These are phyloP conservation scores for Penicillium subrubescens DNA, from an alignment of 495 filamentous ascomycete genomes.

Conservation along the genomic window DNA sequence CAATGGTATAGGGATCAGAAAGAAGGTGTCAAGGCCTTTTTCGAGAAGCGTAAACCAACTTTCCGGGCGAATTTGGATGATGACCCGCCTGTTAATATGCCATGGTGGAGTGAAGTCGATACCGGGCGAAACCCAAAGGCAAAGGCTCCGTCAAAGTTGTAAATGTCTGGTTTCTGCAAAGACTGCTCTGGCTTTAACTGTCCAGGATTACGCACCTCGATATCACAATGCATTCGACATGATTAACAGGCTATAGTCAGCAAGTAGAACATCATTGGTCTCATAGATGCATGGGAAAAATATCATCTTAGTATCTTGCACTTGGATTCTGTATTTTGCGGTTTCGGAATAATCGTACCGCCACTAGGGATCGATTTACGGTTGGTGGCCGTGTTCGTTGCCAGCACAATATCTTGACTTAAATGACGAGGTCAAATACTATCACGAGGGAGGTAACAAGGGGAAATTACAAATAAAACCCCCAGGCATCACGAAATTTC, in stretches of 20 bases:
- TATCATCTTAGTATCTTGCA: neutral
- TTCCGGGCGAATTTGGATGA: conserved; percentile 49
- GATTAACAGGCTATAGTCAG: neutral
- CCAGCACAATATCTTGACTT: no score
- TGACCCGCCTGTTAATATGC: conserved; percentile 27
- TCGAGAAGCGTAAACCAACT: conserved; percentile 52
- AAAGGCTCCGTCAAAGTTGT: conserved; percentile 33
- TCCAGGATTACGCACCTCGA: neutral
- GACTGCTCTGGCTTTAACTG: neutral
- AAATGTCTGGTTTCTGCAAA: neutral
- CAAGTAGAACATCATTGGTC: no score
- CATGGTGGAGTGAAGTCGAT: conserved; percentile 39
- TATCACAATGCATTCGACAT: neutral
- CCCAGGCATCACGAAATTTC: neutral
- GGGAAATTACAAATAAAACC: neutral
- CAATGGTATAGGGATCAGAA: conserved; percentile 40
- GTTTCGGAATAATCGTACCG: neutral
- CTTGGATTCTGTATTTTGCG: neutral
- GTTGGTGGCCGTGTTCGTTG: no score
- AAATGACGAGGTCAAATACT: no score
- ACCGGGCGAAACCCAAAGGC: conserved; percentile 30
- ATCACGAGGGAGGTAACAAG: no score
- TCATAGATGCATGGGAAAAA: neutral
- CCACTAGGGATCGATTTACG: neutral
- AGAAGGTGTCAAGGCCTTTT: conserved; percentile 51